Evolutionary conservation across 768 basidiomycete species (phyloP), one percentile per base, ranked within the genome.

Genomic region (Russula sp.): DNA sequence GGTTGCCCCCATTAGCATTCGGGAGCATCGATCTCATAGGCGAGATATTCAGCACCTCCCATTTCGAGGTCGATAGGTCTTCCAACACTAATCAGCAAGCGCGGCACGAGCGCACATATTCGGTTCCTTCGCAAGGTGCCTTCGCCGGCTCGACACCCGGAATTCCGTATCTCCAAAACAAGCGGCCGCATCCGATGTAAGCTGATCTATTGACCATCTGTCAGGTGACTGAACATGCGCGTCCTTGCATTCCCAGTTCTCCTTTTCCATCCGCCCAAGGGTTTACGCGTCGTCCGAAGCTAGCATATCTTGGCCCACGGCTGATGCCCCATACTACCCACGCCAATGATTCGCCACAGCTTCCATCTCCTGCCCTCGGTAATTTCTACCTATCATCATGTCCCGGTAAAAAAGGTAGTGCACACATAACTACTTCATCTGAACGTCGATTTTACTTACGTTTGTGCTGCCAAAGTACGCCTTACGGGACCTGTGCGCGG

Each of bases 361-460:
- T 44, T 35, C 32, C 61, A 11, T 65, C 57, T 40, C 68, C 63
- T 55, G 53, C 55, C 13, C 74, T 96, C 9, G 95, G 95, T n/a
- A 98, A 98, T 73, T 75, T 98, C 22, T 81, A 88, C 55, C 74
- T 98, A 37, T 93, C 90, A 6, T 94, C 91, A 6, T 98, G 96
- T 76, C 95, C 95, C 2, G 95, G 95, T 4, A 98, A 98, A 75
- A 94, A 97, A 80, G 87, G 88, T 87, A 35, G 10, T 54, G 44
- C 35, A 11, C 8, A 37, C 55, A 49, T 54, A 27, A 31, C 10
- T 59, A 16, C 52, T 32, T n/a, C 31, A 6, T 48, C 45, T 45
- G 11, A 2, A 34, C 6, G 8, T 63, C 31, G 3, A n/a, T n/a
- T 45, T 59, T 40, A 22, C 57, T 63, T 18, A 63, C 52, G 39